Evolutionary conservation across 345 rosid species (phyloP).

Genomic region (Erodium maritimum): DNA sequence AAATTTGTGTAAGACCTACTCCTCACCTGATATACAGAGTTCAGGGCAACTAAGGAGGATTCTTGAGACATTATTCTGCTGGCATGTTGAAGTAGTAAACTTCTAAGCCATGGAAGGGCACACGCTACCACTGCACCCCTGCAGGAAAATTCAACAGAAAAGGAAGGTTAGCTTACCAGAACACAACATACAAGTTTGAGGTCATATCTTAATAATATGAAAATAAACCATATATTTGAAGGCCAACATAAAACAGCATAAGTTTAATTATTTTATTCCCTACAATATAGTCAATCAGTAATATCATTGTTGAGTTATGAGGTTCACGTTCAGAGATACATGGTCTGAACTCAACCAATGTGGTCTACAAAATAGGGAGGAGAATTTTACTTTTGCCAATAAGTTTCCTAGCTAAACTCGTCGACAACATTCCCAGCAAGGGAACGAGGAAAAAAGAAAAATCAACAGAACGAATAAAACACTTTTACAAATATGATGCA

Average conservation of each 20-base stretch:
- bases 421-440: neutral
- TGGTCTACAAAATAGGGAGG: too few relatives aligned
- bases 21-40: constrained; percentile 78
- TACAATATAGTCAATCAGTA: too few relatives aligned
- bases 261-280: too few relatives aligned
- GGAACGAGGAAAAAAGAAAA: neutral
- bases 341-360: too few relatives aligned
- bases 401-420: too few relatives aligned
- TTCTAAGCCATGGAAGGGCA: constrained; percentile 80
- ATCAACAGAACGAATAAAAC: neutral
- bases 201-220: neutral
- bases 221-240: neutral
- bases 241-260: too few relatives aligned
- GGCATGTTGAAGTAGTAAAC: constrained; percentile 73
- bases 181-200: neutral
- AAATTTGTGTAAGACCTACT: neutral
- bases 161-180: neutral
- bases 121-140: constrained; percentile 90
- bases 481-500: neutral
- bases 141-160: constrained; percentile 5
- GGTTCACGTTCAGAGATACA: too few relatives aligned
- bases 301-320: too few relatives aligned
- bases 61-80: constrained; percentile 82
- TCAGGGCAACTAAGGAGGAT: constrained; percentile 55
- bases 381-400: too few relatives aligned